Conservation (phyloP, 352 stramenopile genomes). For the Phytopythium mirpurense region DNA sequence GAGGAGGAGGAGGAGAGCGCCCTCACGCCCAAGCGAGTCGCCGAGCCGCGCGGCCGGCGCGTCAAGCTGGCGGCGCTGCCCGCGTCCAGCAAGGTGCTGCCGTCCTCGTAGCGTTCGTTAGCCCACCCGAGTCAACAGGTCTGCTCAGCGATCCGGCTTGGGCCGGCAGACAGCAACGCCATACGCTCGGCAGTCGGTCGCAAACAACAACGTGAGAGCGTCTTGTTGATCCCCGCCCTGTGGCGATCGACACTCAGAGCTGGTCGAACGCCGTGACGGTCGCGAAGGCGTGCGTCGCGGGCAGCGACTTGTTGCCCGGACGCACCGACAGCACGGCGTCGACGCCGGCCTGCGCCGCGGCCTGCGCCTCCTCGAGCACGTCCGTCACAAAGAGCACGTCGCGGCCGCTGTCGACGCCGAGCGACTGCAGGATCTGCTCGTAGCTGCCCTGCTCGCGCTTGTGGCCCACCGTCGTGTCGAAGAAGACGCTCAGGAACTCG, state of each 20-base stretch:
- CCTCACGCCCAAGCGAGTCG: background rate
- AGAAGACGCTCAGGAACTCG: slow-evolving; percentile 71
- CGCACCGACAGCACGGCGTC: slow-evolving; percentile 74
- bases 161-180: no score
- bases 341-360: slow-evolving; percentile 61
- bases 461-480: slow-evolving; percentile 79
- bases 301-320: slow-evolving; percentile 80
- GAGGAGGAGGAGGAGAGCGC: background rate
- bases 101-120: background rate
- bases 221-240: no score
- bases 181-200: background rate
- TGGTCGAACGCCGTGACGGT: slow-evolving; percentile 60
- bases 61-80: background rate
- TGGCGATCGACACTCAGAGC: no score
- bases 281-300: slow-evolving; percentile 41
- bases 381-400: slow-evolving; percentile 90
- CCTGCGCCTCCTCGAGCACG: slow-evolving; percentile 80
- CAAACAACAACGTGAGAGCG: no score
- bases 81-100: slow-evolving; percentile 6
- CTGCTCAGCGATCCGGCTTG: no score
- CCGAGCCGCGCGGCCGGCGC: background rate
- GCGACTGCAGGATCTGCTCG: slow-evolving; percentile 72
- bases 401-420: slow-evolving; percentile 70
- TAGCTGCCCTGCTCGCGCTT: slow-evolving; percentile 76
- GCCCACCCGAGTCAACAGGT: no score